Base-by-base conservation (phyloP, 352 stramenopile genomes). In the Pythium graminicola region DNA sequence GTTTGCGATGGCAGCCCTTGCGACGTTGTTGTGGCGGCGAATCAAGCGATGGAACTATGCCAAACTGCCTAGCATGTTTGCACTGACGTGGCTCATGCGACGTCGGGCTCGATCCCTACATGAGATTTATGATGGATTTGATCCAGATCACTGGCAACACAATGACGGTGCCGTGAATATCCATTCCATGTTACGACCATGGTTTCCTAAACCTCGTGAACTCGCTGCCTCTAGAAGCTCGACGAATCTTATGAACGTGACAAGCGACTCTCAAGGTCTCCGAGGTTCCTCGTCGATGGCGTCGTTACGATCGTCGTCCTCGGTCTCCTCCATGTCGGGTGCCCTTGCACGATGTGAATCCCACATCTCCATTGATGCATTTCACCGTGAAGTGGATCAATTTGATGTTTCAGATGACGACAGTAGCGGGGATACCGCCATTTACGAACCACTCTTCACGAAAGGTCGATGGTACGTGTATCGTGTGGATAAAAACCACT, bases 161-260 rank as follows among this genome's bases (percentile, higher is more conserved):
- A 90, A 90, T 29, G 80, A 90, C 39, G 80, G 80, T 5, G 69
- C 69, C 1, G 80, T 91, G 9, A 91, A 91, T 50, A 86, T 86
- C 38, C 69, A 79, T 20, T 89, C 80, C 9, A 88, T 89, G 80
- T 48, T 89, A 11, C 39, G 59, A 16, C 59, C 59, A 17, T 86
- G 80, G 70, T 86, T 86, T 41, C 72, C 75, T 2, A 70, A 70
- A 23, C 71, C 73, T 11, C 59, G 71, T 39, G 62, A 84, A 29
- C 55, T 67, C 20, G 46, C 33, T 0, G 51, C 51, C 3, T 57
- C 51, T 32, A 52, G 27, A 35, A 62, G 43, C 13, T 22, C 60
- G 7, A 49, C 6, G 20, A 50, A 67, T 62, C 35, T 71, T 17
- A 24, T 64, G 22, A 43, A 60, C 17, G 11, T 55, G 52, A 29